Percentiles rank a stretch among this genome's conserved stretches.
Evolutionary conservation across 805 yeast genomes (phyloP).

Genomic region (Yamadazyma sp.): DNA sequence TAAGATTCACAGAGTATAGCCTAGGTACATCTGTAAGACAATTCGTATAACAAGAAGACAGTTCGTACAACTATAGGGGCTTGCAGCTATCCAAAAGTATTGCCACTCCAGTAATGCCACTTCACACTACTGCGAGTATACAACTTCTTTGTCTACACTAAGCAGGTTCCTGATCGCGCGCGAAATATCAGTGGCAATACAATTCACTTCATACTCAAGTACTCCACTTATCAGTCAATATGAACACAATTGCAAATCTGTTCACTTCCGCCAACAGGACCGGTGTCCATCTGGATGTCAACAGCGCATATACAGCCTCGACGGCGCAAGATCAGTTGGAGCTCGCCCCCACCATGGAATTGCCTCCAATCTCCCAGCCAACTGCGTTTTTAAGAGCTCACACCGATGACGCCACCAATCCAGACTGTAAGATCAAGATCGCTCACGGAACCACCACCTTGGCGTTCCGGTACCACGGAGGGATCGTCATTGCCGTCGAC

Average conservation of each 20-base stretch:
- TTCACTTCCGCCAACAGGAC: constrained; percentile 33
- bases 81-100: too few relatives aligned
- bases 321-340: constrained; percentile 22
- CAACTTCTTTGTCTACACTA: too few relatives aligned
- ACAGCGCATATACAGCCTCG: constrained; percentile 18
- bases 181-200: too few relatives aligned
- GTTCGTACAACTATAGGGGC: too few relatives aligned
- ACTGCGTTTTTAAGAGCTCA: constrained; percentile 95
- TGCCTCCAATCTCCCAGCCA: constrained; percentile 87
- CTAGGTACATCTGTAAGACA: too few relatives aligned
- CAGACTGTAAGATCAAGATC: constrained; percentile 92
- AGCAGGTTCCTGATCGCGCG: too few relatives aligned
- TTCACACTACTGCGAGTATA: too few relatives aligned
- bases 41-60: too few relatives aligned
- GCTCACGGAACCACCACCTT: constrained; percentile 99
- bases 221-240: too few relatives aligned
- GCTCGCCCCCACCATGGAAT: constrained; percentile 60
- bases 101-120: too few relatives aligned
- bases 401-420: constrained; percentile 90
- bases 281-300: constrained; percentile 28
- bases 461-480: constrained; percentile 94
- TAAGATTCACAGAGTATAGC: too few relatives aligned
- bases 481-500: constrained; percentile 94
- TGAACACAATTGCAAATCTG: constrained; percentile 42
- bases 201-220: too few relatives aligned